Percentiles rank a stretch among this genome's conserved stretches.
phyloP scores from a whole-genome alignment of 805 yeast species.

The Yarrowia divulgata region DNA sequence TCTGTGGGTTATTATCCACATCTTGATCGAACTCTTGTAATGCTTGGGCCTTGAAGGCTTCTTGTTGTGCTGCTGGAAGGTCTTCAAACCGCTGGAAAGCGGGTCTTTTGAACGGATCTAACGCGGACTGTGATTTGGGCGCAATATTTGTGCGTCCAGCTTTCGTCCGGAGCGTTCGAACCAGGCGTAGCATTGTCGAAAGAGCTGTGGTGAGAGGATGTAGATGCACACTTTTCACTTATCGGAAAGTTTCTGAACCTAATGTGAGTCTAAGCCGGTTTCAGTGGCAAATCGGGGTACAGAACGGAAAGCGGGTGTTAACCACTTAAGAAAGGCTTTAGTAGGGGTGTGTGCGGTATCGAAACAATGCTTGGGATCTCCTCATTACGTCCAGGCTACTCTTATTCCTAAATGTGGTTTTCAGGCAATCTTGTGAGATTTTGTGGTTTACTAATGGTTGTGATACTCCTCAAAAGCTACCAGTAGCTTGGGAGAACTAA shows the following conservation, averaged over 20 bases:
- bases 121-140: constrained; percentile 7
- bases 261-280: background rate
- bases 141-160: constrained; percentile 15
- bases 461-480: too few species aligned
- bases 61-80: constrained; percentile 17
- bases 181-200: constrained; percentile 20
- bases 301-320: too few species aligned
- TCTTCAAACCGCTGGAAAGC: constrained; percentile 11
- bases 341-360: background rate
- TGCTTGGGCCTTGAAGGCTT: background rate
- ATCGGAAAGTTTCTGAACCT: constrained; percentile 19
- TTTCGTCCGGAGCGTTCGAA: constrained; percentile 15
- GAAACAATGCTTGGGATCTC: background rate
- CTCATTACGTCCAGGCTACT: too few species aligned
- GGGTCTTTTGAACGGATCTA: constrained; percentile 27
- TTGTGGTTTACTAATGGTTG: too few species aligned
- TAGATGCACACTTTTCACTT: constrained; percentile 31
- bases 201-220: background rate
- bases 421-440: too few species aligned
- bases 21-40: constrained; percentile 1
- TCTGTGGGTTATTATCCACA: background rate
- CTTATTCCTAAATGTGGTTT: too few species aligned
- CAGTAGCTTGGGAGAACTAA: too few species aligned
- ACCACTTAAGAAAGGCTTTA: too few species aligned
- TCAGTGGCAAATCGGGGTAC: background rate